Conservation (phyloP, 495 filamentous ascomycete species). For the Chaetomium cochliodes region DNA sequence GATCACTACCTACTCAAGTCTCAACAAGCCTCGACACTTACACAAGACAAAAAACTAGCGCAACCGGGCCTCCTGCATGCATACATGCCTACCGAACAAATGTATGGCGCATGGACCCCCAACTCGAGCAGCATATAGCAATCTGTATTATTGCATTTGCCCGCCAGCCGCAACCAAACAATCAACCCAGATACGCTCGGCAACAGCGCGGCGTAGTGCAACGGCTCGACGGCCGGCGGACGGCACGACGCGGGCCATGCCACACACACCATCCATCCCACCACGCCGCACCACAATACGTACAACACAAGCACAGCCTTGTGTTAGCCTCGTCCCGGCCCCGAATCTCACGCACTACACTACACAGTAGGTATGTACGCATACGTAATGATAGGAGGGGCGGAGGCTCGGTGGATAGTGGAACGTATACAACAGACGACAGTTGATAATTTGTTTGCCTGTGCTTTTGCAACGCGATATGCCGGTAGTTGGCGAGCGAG, state of each 20-base stretch:
- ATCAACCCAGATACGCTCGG: neutral
- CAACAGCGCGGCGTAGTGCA: neutral
- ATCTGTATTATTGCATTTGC: neutral
- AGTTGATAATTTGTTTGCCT: neutral
- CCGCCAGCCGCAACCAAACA: neutral
- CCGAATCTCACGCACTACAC: neutral
- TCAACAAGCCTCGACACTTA: neutral
- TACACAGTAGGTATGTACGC: no score
- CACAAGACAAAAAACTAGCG: neutral
- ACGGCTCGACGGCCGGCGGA: neutral
- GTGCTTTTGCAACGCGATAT: constrained; percentile 6
- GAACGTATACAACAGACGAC: no score
- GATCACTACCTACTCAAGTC: neutral
- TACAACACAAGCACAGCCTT: neutral
- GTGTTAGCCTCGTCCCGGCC: neutral
- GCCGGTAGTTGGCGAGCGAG: constrained; percentile 3
- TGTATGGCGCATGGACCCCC: no score
- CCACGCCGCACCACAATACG: neutral
- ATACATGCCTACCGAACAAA: no score
- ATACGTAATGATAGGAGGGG: neutral
- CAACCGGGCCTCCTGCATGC: no score
- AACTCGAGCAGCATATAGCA: neutral
- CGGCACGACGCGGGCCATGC: neutral
- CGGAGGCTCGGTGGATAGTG: no score
- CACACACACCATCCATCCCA: no score